These are phyloP conservation scores for Monoraphidium neglectum DNA, from an alignment of 139 green algal genomes.

Conservation along the genomic window DNA sequence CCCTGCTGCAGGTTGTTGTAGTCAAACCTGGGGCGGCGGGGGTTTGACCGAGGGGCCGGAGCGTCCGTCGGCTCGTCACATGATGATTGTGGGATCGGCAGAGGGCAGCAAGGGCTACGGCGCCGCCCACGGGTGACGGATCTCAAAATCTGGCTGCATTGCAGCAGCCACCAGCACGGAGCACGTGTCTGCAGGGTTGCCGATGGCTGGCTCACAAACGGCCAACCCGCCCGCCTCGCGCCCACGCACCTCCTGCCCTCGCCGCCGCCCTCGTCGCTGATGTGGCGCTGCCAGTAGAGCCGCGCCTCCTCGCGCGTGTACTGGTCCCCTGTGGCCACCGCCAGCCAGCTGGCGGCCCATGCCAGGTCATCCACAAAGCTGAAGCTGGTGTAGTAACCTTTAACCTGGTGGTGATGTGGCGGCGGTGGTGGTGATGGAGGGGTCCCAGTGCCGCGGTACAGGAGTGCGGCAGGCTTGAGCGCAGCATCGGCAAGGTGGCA, in stretches of 20 bases:
- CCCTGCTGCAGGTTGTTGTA: constrained; percentile 33
- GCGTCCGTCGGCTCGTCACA: too few species aligned
- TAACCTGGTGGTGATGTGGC: too few species aligned
- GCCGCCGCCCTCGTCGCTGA: constrained; percentile 16
- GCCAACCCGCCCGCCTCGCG: not conserved
- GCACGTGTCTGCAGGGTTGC: not conserved
- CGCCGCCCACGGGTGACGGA: too few species aligned
- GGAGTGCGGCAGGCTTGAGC: too few species aligned
- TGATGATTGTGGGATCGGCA: too few species aligned
- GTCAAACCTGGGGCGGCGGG: constrained; percentile 12
- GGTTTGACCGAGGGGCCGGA: not conserved
- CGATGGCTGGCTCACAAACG: too few species aligned
- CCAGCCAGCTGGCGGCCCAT: constrained; percentile 55
- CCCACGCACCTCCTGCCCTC: constrained; percentile 10
- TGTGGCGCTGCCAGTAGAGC: constrained; percentile 25
- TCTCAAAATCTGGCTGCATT: too few species aligned
- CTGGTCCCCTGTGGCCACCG: constrained; percentile 38
- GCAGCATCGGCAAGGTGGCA: too few species aligned
- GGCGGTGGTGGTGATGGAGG: not conserved
- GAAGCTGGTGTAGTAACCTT: constrained; percentile 48
- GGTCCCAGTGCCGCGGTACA: too few species aligned
- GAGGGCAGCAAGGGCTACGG: too few species aligned
- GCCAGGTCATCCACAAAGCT: constrained; percentile 53
- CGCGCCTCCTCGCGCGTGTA: constrained; percentile 1
- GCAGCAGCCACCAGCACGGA: too few species aligned